Base-by-base conservation (phyloP, 768 basidiomycete genomes). In the Leccinellum rugosiceps region DNA sequence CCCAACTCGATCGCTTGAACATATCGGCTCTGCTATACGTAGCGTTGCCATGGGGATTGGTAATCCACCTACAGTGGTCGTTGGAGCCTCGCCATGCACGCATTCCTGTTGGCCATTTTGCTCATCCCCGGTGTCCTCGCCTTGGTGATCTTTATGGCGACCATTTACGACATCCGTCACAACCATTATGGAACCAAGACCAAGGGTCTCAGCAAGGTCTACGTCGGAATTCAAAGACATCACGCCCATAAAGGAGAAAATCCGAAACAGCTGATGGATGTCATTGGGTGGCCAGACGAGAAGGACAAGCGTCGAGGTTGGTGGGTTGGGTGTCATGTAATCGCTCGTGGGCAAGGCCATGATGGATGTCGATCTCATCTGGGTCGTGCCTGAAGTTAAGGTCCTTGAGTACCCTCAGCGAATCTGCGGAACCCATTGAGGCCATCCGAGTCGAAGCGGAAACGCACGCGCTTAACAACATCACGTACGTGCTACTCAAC, bases 261-360 rank as follows among this genome's bases (percentile, higher is more conserved):
- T 41, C 78, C 81, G 65, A 88, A 87, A 65, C 75, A 80, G 23
- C 78, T 79, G 11, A 67, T 72, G 17, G 89, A 92, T 44, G 78
- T 93, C 58, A 93, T 97, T 57, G 94, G 94, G 19, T 97, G 94
- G 94, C 94, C 94, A 0, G 94, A 97, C 68, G 88, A 90, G 75
- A 88, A 87, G 76, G 81, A 87, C 66, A 97, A 96, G 74, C 85
- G 94, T 50, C 79, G 96, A 96, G 80, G 96, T 97, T 61, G 94
- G 94, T 76, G 94, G 94, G 74, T 80, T 97, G n/a, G 94, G 94
- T 79, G 94, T 96, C 77, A 97, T 97, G 94, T 96, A 94, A 3
- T 88, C 87, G 73, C 78, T 97, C 32, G 96, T 97, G 94, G 94
- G 94, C 62, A 97, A 96, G 74, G 93, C 94, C 6, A 97, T 97